A percentile compares a stretch with the other conserved stretches of the same genome.
These are phyloP conservation scores for Spergularia azorica DNA, from an alignment of 179 eudicot species.

Conservation along the genomic window DNA sequence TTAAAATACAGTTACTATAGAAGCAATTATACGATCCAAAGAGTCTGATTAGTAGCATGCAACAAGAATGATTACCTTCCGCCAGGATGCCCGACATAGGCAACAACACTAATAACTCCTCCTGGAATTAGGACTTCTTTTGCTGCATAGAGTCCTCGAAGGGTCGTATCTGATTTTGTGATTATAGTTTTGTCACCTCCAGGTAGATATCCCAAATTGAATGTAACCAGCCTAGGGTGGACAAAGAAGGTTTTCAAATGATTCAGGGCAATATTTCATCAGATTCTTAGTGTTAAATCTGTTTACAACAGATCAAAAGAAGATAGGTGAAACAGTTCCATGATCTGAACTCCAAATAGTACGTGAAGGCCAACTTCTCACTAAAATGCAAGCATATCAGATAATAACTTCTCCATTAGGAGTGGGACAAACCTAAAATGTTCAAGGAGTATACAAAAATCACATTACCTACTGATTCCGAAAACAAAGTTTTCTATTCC, in stretches of 20 bases:
- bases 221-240: constrained; percentile 70
- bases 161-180: constrained; percentile 68
- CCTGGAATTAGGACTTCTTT: constrained; percentile 61
- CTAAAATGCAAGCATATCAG: too few relatives aligned
- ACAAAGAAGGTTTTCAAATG: constrained; percentile 10
- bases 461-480: too few relatives aligned
- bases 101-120: constrained; percentile 74
- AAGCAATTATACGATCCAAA: not conserved
- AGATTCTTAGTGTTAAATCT: too few relatives aligned
- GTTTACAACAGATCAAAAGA: too few relatives aligned
- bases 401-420: too few relatives aligned
- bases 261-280: too few relatives aligned
- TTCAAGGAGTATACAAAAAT: too few relatives aligned
- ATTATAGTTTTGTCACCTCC: constrained; percentile 75
- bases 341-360: too few relatives aligned
- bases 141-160: constrained; percentile 64
- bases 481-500: too few relatives aligned
- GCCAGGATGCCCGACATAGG: constrained; percentile 86
- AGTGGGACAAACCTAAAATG: too few relatives aligned
- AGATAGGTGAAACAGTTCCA: too few relatives aligned
- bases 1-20: not conserved
- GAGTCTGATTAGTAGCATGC: not conserved
- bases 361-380: too few relatives aligned
- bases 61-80: constrained; percentile 61
- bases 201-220: constrained; percentile 97